phyloP scores from a whole-genome alignment of 306 rosid species.

The Trichosanthes truncata region DNA sequence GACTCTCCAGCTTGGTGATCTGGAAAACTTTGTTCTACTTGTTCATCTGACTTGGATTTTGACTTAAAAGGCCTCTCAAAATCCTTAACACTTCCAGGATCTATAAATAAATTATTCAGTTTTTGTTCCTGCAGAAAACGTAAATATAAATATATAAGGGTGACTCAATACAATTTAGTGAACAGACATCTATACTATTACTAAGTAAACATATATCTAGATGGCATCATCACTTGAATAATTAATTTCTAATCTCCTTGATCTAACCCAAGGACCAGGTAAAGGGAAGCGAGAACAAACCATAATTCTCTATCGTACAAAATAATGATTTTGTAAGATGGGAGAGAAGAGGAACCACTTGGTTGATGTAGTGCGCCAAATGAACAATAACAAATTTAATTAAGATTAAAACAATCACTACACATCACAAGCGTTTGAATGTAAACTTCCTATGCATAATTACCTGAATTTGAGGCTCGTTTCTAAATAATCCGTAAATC shows the following conservation, averaged over 20 bases:
- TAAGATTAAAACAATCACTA: background rate
- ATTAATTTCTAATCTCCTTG: background rate
- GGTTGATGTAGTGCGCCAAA: background rate
- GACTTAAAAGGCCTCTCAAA: constrained; percentile 54
- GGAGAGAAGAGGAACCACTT: background rate
- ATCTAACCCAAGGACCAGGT: background rate
- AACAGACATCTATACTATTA: background rate
- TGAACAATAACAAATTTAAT: background rate
- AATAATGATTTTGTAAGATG: background rate
- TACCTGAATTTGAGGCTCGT: background rate
- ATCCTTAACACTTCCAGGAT: constrained; percentile 52
- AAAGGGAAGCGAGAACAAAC: background rate
- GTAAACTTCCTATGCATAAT: background rate
- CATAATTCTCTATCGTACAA: background rate
- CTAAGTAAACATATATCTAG: background rate
- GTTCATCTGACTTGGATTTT: constrained; percentile 31
- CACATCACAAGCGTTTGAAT: background rate
- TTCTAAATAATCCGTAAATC: background rate
- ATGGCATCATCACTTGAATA: background rate
- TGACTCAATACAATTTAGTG: background rate
- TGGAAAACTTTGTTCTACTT: constrained; percentile 31
- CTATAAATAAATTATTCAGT: constrained; percentile 40
- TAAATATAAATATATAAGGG: background rate
- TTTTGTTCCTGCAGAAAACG: constrained; percentile 57
- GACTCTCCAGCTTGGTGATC: constrained; percentile 35